Evolutionary conservation across 2,329 filamentous ascomycete genomes (phyloP), one percentile per base, ranked within the genome.

Genomic region (Fusarium bulbicola): DNA sequence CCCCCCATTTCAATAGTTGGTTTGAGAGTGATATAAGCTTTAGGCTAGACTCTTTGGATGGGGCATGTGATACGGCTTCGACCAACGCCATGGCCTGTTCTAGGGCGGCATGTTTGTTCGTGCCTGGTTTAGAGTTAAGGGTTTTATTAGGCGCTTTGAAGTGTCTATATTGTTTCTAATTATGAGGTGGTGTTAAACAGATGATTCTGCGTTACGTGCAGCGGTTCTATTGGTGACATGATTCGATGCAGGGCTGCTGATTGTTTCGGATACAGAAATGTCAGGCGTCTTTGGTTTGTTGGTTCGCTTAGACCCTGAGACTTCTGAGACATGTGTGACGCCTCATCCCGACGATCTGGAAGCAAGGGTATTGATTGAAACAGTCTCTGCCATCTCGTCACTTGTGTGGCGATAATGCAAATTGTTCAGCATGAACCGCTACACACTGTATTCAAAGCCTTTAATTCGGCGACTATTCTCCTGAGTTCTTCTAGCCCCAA

Each of bases 21-120:
- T 40, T 24, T 30, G 18, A 39, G 30, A 58, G 70, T n/a, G 49
- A 68, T 54, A 30, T 59, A 74, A 73, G 58, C 70, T 73, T 74
- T 73, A 45, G 34, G 26, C 61, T 61, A 70, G 63, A 52, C 26
- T 47, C 37, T n/a, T 32, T 42, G 47, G 30, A 46, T 30, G 46
- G 43, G 36, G 37, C 69, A 66, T 54, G 70, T 70, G 70, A 49
- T 65, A 70, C 52, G 65, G 60, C 66, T 59, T 56, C 28, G 60
- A 66, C 39, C 53, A 57, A 57, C 60, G 70, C 70, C 57, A 62
- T 32, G 32, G n/a, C 15, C 34, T 30, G 52, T 67, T 63, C 52
- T 39, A 45, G 24, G 36, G 42, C 42, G 46, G 37, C n/a, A 56
- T 34, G 32, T 21, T 24, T 20, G 53, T 21, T 59, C 21, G 28